These are phyloP conservation scores for Nicotiana otophora DNA, from an alignment of 257 asterid genomes.

Conservation along the genomic window DNA sequence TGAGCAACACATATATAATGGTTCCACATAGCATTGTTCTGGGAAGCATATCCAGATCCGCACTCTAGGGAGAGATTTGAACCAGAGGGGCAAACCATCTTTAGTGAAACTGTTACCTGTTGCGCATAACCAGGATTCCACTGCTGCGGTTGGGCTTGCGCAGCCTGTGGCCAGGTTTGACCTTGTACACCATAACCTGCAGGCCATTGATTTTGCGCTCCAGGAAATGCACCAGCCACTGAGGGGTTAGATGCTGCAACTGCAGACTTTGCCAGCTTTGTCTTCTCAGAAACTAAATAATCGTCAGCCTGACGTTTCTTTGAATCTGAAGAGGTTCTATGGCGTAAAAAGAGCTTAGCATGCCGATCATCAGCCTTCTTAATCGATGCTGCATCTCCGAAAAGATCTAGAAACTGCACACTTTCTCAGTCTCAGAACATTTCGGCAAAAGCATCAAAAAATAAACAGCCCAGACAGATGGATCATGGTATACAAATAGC, in stretches of 20 bases:
- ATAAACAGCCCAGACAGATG: background rate
- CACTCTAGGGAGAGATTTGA: background rate
- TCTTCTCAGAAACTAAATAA: conserved; percentile 65
- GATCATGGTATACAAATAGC: background rate
- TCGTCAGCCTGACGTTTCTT: conserved; percentile 91
- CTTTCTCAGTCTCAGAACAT: background rate
- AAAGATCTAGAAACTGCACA: conserved; percentile 90
- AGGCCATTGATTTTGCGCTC: conserved; percentile 70
- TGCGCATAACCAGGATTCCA: conserved; percentile 80
- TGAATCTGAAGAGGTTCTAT: conserved; percentile 69
- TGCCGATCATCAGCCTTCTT: conserved; percentile 86
- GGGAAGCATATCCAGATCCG: background rate
- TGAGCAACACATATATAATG: background rate
- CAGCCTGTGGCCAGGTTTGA: conserved; percentile 88
- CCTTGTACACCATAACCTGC: conserved; percentile 79
- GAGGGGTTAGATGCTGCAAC: conserved; percentile 55
- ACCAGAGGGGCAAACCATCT: background rate
- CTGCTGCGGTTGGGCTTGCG: conserved; percentile 79
- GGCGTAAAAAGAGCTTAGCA: conserved; percentile 73
- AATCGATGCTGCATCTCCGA: conserved; percentile 62
- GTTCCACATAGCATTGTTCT: background rate
- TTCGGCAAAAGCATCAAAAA: background rate
- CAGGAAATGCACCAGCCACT: conserved; percentile 62
- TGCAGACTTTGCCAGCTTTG: conserved; percentile 61
- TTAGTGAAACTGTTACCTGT: conserved; percentile 45